Percentiles rank a stretch among this genome's conserved stretches.
Conservation (phyloP, 2,329 filamentous ascomycete genomes). For the Cadophora gregata region DNA sequence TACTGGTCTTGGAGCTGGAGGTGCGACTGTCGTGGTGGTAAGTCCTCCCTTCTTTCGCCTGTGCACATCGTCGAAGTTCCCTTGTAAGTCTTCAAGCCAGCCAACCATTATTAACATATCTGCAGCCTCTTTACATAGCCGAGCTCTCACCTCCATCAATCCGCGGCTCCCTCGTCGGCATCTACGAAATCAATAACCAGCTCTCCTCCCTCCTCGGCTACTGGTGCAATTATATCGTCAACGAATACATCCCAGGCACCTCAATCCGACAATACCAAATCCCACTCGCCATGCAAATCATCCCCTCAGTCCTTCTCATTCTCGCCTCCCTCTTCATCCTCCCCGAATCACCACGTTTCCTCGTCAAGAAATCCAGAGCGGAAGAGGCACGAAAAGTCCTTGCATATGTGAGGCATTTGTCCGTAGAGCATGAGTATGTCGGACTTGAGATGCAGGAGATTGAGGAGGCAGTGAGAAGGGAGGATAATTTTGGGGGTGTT, state of each 20-base stretch:
- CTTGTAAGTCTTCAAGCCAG: constrained; percentile 29
- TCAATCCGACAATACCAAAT: constrained; percentile 43
- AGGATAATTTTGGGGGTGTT: constrained; percentile 11
- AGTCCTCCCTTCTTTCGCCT: not conserved
- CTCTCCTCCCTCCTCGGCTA: constrained; percentile 35
- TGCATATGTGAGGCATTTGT: constrained; percentile 28
- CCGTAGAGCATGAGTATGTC: constrained; percentile 27
- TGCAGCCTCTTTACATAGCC: too few species aligned
- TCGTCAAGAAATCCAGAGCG: constrained; percentile 28
- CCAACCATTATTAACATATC: too few species aligned
- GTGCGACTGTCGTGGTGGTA: constrained; percentile 35
- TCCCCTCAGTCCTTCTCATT: constrained; percentile 43
- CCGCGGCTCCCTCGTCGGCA: constrained; percentile 38
- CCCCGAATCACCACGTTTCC: constrained; percentile 69
- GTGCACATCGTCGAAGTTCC: too few species aligned
- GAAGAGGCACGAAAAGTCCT: constrained; percentile 28
- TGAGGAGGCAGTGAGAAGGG: constrained; percentile 31
- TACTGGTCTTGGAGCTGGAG: constrained; percentile 38
- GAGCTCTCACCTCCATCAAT: constrained; percentile 39
- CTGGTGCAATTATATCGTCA: constrained; percentile 39
- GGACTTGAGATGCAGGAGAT: constrained; percentile 34
- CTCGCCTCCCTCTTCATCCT: constrained; percentile 58
- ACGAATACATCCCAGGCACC: constrained; percentile 28
- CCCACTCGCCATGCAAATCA: constrained; percentile 46
- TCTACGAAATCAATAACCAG: constrained; percentile 42